Evolutionary conservation across 2,329 filamentous ascomycete species (phyloP), one percentile per base, ranked within the genome.

Genomic region (Exophiala xenobiotica): DNA sequence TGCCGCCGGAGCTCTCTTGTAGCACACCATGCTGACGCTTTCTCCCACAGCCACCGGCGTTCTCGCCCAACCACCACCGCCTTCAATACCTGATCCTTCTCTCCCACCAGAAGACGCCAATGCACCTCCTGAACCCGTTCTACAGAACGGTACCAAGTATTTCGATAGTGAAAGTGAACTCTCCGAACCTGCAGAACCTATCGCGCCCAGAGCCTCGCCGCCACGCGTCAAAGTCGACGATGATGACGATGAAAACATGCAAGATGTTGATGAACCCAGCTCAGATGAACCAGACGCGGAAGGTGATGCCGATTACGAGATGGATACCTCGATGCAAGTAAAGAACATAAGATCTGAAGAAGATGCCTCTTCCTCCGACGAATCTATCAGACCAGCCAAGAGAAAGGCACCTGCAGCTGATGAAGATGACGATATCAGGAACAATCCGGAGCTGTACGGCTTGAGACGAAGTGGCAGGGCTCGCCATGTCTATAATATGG

Each of bases 391-490:
- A 65, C 80, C 79, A 43, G 71, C 78, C 55, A 96, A 96, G 77
- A 86, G 90, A 60, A 83, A 71, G 87, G 88, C 73, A 71, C 78
- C 60, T 69, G 78, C 66, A 67, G 70, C 81, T 29, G 83, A 86
- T 45, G 70, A 64, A 41, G 88, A 93, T 63, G 85, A 90, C 40
- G 91, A 85, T 66, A 96, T 97, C 63, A 81, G 86, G 64, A 87
- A 89, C 65, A 95, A 99, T 65, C 93, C 93, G 38, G 90, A 96
- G 72, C 78, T 99, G 6, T 99, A 97, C 74, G 93, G 93, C 41
- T 78, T 99, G 61, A 84, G 93, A 63, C 83, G 93, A 74, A 99
- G 93, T 75, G 91, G 79, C 67, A 80, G 83, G 60, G 82, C 82
- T 60, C 79, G 83, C 61, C 78, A 78, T 56, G 76, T 76, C 54